phyloP scores from a whole-genome alignment of 1,139 yeast species.

The Saccharomyces hybrid region DNA sequence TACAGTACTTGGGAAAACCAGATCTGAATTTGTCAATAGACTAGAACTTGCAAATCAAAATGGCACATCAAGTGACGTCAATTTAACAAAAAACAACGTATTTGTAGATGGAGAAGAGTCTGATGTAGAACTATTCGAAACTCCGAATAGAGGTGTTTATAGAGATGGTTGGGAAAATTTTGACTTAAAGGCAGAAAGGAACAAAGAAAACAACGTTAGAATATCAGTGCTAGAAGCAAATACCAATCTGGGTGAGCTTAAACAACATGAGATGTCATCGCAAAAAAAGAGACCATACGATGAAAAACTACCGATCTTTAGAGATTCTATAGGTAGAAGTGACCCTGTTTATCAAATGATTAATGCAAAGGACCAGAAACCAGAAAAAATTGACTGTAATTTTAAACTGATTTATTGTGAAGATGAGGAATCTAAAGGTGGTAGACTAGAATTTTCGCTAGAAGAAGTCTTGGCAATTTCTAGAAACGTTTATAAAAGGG shows the following conservation, averaged over 20 bases:
- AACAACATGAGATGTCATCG: slow-evolving; percentile 32
- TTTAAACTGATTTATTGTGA: slow-evolving; percentile 48
- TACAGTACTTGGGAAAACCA: neutral
- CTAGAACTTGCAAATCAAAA: neutral
- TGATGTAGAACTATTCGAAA: neutral
- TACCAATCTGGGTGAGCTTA: slow-evolving; percentile 14
- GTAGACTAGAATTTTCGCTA: slow-evolving; percentile 40
- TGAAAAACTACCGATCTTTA: slow-evolving; percentile 39
- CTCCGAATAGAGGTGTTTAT: slow-evolving; percentile 2
- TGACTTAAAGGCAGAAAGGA: slow-evolving; percentile 45
- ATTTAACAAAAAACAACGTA: neutral
- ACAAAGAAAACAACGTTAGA: slow-evolving; percentile 51
- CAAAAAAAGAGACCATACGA: slow-evolving; percentile 14
- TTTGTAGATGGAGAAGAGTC: neutral
- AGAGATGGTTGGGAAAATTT: slow-evolving; percentile 43
- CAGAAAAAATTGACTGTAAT: slow-evolving; percentile 59
- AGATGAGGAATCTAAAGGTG: slow-evolving; percentile 33
- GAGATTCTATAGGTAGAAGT: slow-evolving; percentile 33
- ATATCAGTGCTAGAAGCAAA: neutral
- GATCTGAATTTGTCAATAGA: neutral
- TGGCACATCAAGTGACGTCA: neutral
- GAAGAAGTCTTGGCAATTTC: slow-evolving; percentile 53
- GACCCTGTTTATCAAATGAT: slow-evolving; percentile 41
- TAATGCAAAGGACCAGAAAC: slow-evolving; percentile 48
- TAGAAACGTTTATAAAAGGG: slow-evolving; percentile 30